Percentiles rank a stretch among this genome's conserved stretches.
Evolutionary conservation across 2,329 filamentous ascomycete species (phyloP).

Genomic region (Parascedosporium putredinis): DNA sequence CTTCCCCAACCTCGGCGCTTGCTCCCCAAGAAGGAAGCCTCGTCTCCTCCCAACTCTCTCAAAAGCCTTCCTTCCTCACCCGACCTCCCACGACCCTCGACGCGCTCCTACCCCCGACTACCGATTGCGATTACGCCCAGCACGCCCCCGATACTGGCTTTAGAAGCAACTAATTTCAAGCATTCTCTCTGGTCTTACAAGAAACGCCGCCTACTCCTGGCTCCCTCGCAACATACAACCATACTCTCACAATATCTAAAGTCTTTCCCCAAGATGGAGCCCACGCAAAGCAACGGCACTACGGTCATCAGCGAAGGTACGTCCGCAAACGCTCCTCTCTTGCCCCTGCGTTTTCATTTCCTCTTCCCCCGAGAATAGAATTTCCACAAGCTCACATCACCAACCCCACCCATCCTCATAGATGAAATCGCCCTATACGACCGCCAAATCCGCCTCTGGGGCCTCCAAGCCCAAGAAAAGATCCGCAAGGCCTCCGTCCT

Average conservation of each 20-base stretch:
- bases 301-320: constrained; percentile 24
- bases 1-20: too few species aligned
- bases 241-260: neutral
- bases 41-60: too few species aligned
- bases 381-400: too few species aligned
- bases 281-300: neutral
- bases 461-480: constrained; percentile 86
- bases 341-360: neutral
- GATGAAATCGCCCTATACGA: constrained; percentile 98
- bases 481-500: constrained; percentile 85
- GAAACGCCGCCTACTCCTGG: neutral
- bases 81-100: too few species aligned
- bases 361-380: too few species aligned
- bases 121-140: too few species aligned
- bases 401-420: constrained; percentile 20
- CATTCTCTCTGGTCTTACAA: neutral
- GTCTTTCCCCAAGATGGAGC: neutral
- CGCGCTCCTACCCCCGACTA: too few species aligned
- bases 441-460: constrained; percentile 94
- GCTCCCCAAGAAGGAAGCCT: too few species aligned
- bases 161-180: neutral
- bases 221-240: neutral
- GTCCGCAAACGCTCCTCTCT: constrained; percentile 6
- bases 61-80: too few species aligned
- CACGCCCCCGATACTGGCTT: too few species aligned